Evolutionary conservation across 768 basidiomycete genomes (phyloP), one percentile per base, ranked within the genome.

Genomic region (Hemileccinum impolitum): DNA sequence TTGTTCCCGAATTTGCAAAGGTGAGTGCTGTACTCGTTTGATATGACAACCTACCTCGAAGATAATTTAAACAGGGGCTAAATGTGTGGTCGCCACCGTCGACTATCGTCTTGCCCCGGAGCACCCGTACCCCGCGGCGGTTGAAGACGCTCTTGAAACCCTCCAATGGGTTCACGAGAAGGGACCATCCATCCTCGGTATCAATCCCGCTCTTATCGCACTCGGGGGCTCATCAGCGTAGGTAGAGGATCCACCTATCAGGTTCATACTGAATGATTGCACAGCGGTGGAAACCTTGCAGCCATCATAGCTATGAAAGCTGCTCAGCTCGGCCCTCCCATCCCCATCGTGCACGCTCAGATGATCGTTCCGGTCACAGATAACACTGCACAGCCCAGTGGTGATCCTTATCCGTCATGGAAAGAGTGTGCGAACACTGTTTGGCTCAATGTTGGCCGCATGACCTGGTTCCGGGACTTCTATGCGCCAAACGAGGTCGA

Each of bases 151-250:
- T 2, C 37, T 68, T 9, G 66, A 68, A 48, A 73, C 85, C 6
- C 62, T 65, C 30, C 61, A 57, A 28, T 68, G 66, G 64, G 49
- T 65, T 36, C 39, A 53, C 17, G 62, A 62, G 39, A 64, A 81
- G 28, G 86, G 81, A 1, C 62, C 67, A 17, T 57, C 61, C 2
- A 60, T 71, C 25, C 73, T 90, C 9, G 65, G 71, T 31, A 69
- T 81, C 31, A 73, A 89, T 58, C 67, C 68, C 1, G 60, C 63
- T 17, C 70, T 70, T 44, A 76, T 90, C 47, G 83, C 85, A 2
- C 80, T 88, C 3, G 86, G 87, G 2, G 88, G 88, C 7, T 82
- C 83, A 6, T 87, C 85, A 14, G 84, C 86, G 85, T 79, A 63
- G 17, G 66, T 13, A 18, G 35, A 2, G 19, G 26, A 39, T 40